These are phyloP conservation scores for Hypomontagnella monticulosa DNA, from an alignment of 495 filamentous ascomycete genomes.

Conservation along the genomic window DNA sequence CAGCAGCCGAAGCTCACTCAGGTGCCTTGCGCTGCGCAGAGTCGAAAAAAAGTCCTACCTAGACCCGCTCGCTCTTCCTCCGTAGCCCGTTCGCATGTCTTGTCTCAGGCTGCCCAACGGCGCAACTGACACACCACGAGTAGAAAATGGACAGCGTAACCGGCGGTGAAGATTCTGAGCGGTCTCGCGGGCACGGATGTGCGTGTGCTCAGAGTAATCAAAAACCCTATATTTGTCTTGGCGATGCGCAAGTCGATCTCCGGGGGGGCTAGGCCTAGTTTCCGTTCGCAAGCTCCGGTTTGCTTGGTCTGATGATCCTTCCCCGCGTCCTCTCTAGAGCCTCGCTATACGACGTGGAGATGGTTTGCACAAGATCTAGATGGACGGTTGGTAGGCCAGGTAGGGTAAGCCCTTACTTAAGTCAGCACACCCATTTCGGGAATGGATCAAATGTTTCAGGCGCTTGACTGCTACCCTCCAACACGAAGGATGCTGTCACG, in stretches of 20 bases:
- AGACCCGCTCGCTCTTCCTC: conserved; percentile 13
- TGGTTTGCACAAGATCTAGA: conserved; percentile 30
- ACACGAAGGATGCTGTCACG: conserved; percentile 40
- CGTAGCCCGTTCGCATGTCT: conserved; percentile 17
- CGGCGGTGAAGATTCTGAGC: conserved; percentile 30
- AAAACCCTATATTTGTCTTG: conserved; percentile 29
- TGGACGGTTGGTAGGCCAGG: neutral
- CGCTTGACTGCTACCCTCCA: conserved; percentile 23
- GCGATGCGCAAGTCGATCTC: conserved; percentile 25
- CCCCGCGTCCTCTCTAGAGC: conserved; percentile 38
- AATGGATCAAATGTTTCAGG: conserved; percentile 37
- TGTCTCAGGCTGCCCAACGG: conserved; percentile 31
- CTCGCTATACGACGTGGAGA: conserved; percentile 35
- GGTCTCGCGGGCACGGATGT: conserved; percentile 28
- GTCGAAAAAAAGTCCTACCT: conserved; percentile 6
- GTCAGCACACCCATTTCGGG: conserved; percentile 35
- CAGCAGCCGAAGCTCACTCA: conserved; percentile 18
- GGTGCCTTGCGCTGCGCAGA: conserved; percentile 8
- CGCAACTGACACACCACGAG: conserved; percentile 31
- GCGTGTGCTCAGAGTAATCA: conserved; percentile 33
- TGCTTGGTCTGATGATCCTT: conserved; percentile 35
- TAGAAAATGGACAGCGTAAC: conserved; percentile 12
- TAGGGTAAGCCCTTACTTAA: conserved; percentile 32
- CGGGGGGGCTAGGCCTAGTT: conserved; percentile 22
- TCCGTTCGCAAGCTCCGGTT: conserved; percentile 12